Conservation (phyloP, 1,284 basidiomycete genomes). For the Fomitopsis betulina region DNA sequence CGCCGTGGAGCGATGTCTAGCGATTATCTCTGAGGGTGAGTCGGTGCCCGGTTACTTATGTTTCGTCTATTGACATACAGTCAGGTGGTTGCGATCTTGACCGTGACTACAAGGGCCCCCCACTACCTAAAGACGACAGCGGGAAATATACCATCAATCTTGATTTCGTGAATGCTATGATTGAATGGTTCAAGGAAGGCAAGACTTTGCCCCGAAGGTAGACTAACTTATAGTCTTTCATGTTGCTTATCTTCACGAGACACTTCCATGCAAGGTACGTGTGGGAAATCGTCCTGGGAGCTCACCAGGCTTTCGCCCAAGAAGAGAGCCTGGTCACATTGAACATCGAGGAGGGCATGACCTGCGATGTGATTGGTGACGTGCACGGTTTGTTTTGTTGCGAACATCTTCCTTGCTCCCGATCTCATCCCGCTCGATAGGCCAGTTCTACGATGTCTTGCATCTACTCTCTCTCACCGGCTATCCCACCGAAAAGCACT, state of each 20-base stretch:
- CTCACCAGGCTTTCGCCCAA: conserved; percentile 69
- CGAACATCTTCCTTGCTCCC: background rate
- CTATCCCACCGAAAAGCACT: conserved; percentile 76
- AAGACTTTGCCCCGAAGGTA: conserved; percentile 74
- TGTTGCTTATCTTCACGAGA: background rate
- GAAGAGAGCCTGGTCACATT: conserved; percentile 86
- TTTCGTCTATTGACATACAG: background rate
- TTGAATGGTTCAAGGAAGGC: conserved; percentile 89
- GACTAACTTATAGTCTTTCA: background rate
- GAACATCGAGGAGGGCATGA: conserved; percentile 72
- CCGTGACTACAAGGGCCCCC: conserved; percentile 63
- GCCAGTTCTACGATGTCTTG: conserved; percentile 93
- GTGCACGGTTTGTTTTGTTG: conserved; percentile 60
- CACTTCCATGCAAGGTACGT: conserved; percentile 54
- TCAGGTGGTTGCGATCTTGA: conserved; percentile 74
- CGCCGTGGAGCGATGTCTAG: conserved; percentile 64
- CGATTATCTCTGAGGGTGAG: conserved; percentile 77
- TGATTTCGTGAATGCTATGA: conserved; percentile 84
- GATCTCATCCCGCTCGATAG: conserved; percentile 32
- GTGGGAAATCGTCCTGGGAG: conserved; percentile 95
- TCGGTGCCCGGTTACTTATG: background rate
- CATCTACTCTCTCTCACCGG: conserved; percentile 88
- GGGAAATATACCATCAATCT: conserved; percentile 71
- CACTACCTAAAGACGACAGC: conserved; percentile 46
- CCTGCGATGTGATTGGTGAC: conserved; percentile 89